A percentile compares a stretch with the other conserved stretches of the same genome.
Conservation (phyloP, 345 rosid genomes). For the Brassica nigra region DNA sequence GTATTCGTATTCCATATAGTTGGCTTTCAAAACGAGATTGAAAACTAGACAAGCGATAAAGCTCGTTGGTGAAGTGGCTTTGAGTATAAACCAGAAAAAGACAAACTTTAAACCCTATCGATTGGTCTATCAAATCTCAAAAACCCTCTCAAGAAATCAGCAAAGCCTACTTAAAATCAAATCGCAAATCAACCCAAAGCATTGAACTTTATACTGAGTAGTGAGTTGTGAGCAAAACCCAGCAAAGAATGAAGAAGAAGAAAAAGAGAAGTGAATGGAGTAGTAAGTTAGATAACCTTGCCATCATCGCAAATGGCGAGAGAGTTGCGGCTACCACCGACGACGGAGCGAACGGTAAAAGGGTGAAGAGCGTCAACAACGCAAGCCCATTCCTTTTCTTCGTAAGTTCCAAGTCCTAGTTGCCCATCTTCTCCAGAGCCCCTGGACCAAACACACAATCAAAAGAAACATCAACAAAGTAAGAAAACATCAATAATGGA, state of each 20-base stretch:
- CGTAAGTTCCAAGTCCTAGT: constrained; percentile 77
- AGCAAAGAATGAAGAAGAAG: not conserved
- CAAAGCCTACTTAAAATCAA: not conserved
- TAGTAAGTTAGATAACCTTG: constrained; percentile 49
- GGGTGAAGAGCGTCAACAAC: constrained; percentile 71
- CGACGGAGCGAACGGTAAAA: constrained; percentile 72
- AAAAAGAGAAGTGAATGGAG: not conserved
- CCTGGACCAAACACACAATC: constrained; percentile 45
- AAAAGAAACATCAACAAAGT: not conserved
- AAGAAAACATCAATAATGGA: not conserved
- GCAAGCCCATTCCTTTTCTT: constrained; percentile 81
- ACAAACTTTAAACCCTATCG: constrained; percentile 17
- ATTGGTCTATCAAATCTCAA: constrained; percentile 11
- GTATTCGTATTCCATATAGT: not conserved
- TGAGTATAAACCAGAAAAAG: not conserved
- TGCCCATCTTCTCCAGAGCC: constrained; percentile 99
- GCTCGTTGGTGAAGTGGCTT: not conserved
- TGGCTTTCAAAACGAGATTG: not conserved
- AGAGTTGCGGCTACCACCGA: constrained; percentile 96
- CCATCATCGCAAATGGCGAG: constrained; percentile 97
- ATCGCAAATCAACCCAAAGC: not conserved
- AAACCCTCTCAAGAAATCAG: constrained; percentile 15
- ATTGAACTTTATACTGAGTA: not conserved
- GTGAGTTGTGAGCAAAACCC: not conserved
- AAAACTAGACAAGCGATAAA: not conserved